Evolutionary conservation across 2,329 filamentous ascomycete genomes (phyloP).

Genomic region (Venturia asperata): DNA sequence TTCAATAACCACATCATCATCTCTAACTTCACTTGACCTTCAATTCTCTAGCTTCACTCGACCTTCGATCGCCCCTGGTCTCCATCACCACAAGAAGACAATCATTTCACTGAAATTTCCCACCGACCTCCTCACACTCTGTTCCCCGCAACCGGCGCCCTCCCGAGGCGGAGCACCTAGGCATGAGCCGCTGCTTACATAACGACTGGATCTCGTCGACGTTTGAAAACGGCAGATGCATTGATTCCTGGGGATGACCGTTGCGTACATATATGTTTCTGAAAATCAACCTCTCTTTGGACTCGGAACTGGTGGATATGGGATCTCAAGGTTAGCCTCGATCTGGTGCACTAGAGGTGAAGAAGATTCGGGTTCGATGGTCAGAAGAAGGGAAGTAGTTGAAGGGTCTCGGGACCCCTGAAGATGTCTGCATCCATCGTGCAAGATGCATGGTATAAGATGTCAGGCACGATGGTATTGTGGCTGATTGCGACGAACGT

Average conservation of each 20-base stretch:
- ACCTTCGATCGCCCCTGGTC: no score
- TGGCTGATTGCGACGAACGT: background rate
- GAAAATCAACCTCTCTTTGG: no score
- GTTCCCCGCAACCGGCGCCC: constrained; percentile 19
- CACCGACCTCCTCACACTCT: background rate
- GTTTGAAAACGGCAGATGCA: background rate
- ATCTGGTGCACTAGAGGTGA: no score
- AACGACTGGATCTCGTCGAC: background rate
- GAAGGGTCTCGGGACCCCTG: background rate
- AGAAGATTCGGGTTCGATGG: background rate
- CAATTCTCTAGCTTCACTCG: no score
- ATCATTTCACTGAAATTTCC: no score
- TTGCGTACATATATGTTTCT: no score
- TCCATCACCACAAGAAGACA: no score
- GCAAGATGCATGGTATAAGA: background rate
- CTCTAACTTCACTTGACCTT: no score
- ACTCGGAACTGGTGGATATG: no score
- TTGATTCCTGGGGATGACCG: background rate
- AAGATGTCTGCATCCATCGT: background rate
- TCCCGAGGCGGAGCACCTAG: no score
- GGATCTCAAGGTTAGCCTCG: no score
- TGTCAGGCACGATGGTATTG: background rate
- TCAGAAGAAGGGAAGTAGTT: background rate
- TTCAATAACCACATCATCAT: no score
- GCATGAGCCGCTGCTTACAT: background rate